Percentiles rank a stretch among this genome's conserved stretches.
These are phyloP conservation scores for Cystobasidium slooffiae DNA, from an alignment of 1,284 basidiomycete genomes.

Conservation along the genomic window DNA sequence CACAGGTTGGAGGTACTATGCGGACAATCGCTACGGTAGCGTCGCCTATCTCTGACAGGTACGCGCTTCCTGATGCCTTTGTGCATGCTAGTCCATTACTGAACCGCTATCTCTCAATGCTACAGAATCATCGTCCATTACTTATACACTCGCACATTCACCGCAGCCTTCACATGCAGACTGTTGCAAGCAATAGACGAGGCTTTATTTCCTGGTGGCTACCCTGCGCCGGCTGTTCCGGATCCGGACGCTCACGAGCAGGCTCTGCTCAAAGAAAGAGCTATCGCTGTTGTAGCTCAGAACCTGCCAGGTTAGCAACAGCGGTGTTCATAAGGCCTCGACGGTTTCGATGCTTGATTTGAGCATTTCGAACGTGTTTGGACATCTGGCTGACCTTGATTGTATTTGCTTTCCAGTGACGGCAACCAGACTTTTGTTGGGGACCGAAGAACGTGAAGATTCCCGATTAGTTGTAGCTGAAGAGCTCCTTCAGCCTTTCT, in stretches of 20 bases:
- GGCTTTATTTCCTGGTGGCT: constrained; percentile 77
- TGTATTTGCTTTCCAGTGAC: not conserved
- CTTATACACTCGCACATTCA: constrained; percentile 65
- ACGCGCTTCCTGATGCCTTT: constrained; percentile 41
- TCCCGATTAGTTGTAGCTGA: constrained; percentile 56
- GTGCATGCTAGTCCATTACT: constrained; percentile 19
- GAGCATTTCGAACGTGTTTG: no score
- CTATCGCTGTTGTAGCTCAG: constrained; percentile 62
- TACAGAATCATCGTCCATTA: constrained; percentile 67
- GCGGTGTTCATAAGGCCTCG: not conserved
- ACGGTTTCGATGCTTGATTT: no score
- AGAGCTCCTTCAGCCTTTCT: constrained; percentile 65
- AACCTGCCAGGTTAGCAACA: constrained; percentile 61
- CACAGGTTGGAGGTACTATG: constrained; percentile 46
- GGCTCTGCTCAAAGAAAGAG: constrained; percentile 62
- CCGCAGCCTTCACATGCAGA: constrained; percentile 62
- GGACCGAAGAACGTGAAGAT: not conserved
- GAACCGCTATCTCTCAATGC: constrained; percentile 2
- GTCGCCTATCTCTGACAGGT: constrained; percentile 50
- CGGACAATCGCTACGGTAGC: constrained; percentile 41
- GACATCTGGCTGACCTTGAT: not conserved
- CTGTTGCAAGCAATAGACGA: constrained; percentile 64
- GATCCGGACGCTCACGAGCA: constrained; percentile 75
- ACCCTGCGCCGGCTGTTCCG: constrained; percentile 68
- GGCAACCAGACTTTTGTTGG: not conserved